Conservation (phyloP, 2,329 filamentous ascomycete species). For the Lachnellula subtilissima region DNA sequence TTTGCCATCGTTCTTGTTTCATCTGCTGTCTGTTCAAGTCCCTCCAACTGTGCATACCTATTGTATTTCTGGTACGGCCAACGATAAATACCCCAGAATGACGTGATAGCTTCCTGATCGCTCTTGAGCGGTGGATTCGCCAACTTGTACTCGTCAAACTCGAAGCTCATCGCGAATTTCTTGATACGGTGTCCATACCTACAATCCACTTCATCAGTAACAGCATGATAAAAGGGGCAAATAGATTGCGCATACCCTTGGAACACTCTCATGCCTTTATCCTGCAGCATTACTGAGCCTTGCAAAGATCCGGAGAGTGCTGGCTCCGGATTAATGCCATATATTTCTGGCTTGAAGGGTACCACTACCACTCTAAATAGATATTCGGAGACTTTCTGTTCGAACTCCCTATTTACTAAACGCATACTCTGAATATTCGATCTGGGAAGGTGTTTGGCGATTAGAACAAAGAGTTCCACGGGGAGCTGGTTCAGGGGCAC, state of each 20-base stretch:
- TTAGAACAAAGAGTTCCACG: conserved; percentile 56
- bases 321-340: conserved; percentile 43
- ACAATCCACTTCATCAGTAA: conserved; percentile 3
- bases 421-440: conserved; percentile 57
- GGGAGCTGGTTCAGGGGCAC: conserved; percentile 44
- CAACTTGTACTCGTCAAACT: conserved; percentile 53
- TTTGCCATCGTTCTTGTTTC: conserved; percentile 56
- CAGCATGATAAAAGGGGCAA: neutral
- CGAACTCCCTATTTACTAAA: conserved; percentile 56
- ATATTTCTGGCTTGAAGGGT: conserved; percentile 61
- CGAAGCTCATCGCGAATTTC: conserved; percentile 63
- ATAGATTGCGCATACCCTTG: conserved; percentile 33
- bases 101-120: conserved; percentile 47
- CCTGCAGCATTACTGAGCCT: conserved; percentile 30
- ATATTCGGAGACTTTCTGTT: conserved; percentile 50
- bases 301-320: conserved; percentile 4
- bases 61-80: conserved; percentile 59
- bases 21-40: conserved; percentile 59
- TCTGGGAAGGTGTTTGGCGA: conserved; percentile 51
- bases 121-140: conserved; percentile 51
- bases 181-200: conserved; percentile 54
- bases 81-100: conserved; percentile 61
- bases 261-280: conserved; percentile 56
- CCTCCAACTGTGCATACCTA: conserved; percentile 54
- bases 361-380: conserved; percentile 61